Conservation (phyloP, 257 asterid genomes). For the Solanum peruvianum region DNA sequence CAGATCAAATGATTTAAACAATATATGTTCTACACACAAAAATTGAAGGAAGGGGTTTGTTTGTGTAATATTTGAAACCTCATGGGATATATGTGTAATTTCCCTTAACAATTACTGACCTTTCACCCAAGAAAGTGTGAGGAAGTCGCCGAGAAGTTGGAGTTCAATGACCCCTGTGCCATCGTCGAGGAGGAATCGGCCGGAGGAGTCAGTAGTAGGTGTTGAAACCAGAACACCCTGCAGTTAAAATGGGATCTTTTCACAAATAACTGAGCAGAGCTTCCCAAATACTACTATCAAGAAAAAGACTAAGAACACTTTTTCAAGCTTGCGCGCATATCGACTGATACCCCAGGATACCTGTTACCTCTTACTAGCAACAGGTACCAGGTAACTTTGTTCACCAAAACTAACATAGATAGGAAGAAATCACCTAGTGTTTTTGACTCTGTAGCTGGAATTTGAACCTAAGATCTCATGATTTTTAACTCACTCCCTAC, state of each 20-base stretch:
- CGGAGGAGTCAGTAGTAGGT: conserved; percentile 16
- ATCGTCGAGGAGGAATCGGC: conserved; percentile 50
- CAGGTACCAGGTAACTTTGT: background rate
- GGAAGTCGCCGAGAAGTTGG: conserved; percentile 23
- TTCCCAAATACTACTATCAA: background rate
- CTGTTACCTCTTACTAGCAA: background rate
- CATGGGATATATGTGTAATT: background rate
- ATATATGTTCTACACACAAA: background rate
- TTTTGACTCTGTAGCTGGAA: background rate
- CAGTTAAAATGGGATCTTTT: background rate
- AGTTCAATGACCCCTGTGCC: conserved; percentile 67
- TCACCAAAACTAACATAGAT: background rate
- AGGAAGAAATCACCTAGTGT: background rate
- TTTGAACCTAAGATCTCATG: background rate
- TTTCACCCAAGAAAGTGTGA: conserved; percentile 31
- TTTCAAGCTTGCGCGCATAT: background rate
- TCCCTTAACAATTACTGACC: conserved; percentile 18
- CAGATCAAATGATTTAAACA: background rate
- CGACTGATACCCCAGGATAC: background rate
- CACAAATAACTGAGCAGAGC: background rate
- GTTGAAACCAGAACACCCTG: conserved; percentile 65
- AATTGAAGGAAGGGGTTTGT: background rate
- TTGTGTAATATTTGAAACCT: background rate
- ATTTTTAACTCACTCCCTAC: background rate
- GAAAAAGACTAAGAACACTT: background rate